Conservation (phyloP, 805 yeast species). For the Saccharomycopsis babjevae region DNA sequence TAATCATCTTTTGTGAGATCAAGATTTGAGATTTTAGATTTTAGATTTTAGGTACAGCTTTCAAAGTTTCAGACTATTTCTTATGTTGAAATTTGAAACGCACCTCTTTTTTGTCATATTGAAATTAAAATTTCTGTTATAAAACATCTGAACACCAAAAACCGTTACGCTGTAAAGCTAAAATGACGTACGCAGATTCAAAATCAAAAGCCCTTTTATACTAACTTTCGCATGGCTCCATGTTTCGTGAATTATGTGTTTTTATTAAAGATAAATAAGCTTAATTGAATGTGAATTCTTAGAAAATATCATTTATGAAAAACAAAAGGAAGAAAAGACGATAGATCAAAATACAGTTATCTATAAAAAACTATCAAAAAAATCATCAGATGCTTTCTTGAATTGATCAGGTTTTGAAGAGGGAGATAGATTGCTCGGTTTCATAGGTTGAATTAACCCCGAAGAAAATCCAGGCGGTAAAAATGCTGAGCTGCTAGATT, state of each 20-base stretch:
- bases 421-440: background rate
- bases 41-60: background rate
- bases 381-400: constrained; percentile 10
- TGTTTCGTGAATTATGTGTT: background rate
- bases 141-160: background rate
- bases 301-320: background rate
- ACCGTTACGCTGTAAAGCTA: background rate
- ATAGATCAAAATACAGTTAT: background rate
- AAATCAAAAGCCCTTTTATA: background rate
- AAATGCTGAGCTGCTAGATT: background rate
- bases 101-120: too few species aligned
- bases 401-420: background rate
- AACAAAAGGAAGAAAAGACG: background rate
- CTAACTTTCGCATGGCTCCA: too few species aligned
- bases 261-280: background rate
- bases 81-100: background rate
- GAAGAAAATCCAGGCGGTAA: constrained; percentile 36
- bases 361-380: constrained; percentile 15
- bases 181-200: background rate
- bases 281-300: too few species aligned
- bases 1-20: too few species aligned
- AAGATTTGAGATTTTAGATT: background rate
- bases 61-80: background rate
- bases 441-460: constrained; percentile 27
- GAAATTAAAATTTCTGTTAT: background rate